Base-by-base conservation (phyloP, 495 filamentous ascomycete genomes). In the Elaphomyces granulatus region DNA sequence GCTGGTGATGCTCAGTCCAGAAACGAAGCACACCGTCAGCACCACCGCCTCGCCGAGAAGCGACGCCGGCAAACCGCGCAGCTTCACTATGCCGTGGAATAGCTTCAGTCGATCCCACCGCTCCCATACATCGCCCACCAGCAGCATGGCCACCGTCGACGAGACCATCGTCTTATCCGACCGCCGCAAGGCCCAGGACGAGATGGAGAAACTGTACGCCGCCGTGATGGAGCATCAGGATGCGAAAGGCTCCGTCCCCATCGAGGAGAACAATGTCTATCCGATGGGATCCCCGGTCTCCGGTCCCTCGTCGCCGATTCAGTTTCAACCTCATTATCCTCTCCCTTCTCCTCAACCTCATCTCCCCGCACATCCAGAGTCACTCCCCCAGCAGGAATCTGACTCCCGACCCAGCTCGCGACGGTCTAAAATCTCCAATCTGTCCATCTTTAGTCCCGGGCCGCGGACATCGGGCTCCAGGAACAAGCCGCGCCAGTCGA, bases 191-290 rank as follows among this genome's bases (percentile, higher is more conserved):
- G 74, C 79, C 52, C 78, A 87, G 53, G 66, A 73, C 43, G 78
- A 93, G 53, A 77, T 95, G 62, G 85, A 90, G 53, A 77, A 83
- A 55, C 75, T 95, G 49, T 95, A 95, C 54, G 83, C 76, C 36
- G 80, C 86, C 33, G 87, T 94, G 44, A 80, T 93, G 81, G 83
- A 83, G 59, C 81, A 88, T 37, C n/a, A n/a, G n/a, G 84, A 92
- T 58, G 78, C 75, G 28, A 73, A 74, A 36, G 81, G 36, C 15
- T 30, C 40, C 3, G 33, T 47, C 8, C 32, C 45, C 14, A 18
- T 55, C 17, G 33, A 41, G 16, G 47, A 50, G 8, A 32, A 49
- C 19, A 37, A 41, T 36, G 34, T 36, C 20, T 34, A 42, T 28
- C 43, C 47, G 28, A 16, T 35, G 15, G 9, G 3, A 16, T 43